Conservation (phyloP, 306 rosid genomes). For the Erythrophleum fordii region DNA sequence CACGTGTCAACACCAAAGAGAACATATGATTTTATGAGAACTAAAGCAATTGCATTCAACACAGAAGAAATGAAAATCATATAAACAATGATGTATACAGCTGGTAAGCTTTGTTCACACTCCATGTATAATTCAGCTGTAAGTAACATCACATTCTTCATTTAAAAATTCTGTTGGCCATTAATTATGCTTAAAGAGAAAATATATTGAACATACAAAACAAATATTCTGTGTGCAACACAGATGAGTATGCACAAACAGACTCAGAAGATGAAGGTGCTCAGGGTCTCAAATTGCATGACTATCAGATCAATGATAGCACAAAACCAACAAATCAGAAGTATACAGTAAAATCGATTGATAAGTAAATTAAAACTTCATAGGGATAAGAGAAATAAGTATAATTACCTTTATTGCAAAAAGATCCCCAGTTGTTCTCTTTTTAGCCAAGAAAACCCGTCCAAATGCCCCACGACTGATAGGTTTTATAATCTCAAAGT, state of each 20-base stretch:
- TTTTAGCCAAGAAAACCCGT: conserved; percentile 97
- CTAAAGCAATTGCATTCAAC: background rate
- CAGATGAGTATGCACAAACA: background rate
- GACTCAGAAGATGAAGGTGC: background rate
- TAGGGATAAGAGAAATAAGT: background rate
- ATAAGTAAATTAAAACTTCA: background rate
- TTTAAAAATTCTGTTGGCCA: background rate
- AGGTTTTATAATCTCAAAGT: conserved; percentile 96
- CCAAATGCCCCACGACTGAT: conserved; percentile 99
- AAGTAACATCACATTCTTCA: background rate
- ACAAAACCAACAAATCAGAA: conserved; percentile 42
- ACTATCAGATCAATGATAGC: background rate
- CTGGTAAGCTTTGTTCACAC: conserved; percentile 9
- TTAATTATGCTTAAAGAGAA: background rate
- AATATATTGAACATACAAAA: background rate
- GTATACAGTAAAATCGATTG: background rate
- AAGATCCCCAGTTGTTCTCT: conserved; percentile 98
- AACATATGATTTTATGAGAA: background rate
- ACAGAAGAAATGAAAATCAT: conserved; percentile 9
- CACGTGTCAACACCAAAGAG: conserved; percentile 5
- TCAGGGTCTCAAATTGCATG: background rate
- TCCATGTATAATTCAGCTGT: conserved; percentile 2
- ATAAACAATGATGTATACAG: conserved; percentile 12
- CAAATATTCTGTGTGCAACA: background rate
- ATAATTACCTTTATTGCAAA: conserved; percentile 88